A percentile compares a stretch with the other conserved stretches of the same genome.
Evolutionary conservation across 768 basidiomycete species (phyloP).

Genomic region (Gyrodon lividus): DNA sequence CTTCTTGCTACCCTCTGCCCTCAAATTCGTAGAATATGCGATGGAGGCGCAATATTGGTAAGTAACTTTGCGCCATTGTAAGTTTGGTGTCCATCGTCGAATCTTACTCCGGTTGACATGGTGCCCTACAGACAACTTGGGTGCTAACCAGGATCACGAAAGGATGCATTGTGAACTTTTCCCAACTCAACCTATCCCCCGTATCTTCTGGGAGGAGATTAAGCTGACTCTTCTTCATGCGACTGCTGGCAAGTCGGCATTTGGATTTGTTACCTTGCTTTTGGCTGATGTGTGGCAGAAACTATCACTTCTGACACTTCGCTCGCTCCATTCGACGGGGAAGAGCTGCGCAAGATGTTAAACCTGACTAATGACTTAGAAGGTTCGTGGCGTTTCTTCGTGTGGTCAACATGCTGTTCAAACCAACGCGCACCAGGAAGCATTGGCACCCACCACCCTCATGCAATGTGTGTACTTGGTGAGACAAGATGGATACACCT

Average conservation of each 20-base stretch:
- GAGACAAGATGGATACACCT: background rate
- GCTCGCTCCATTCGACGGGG: conserved; percentile 11
- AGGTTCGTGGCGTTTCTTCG: background rate
- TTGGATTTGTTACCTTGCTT: background rate
- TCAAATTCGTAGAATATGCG: conserved; percentile 13
- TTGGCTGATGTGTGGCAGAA: conserved; percentile 6
- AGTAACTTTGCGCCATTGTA: background rate
- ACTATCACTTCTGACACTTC: conserved; percentile 12
- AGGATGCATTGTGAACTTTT: conserved; percentile 9
- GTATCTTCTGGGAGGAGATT: background rate
- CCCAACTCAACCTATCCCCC: background rate
- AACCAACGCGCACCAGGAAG: background rate
- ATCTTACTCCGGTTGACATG: too few relatives aligned
- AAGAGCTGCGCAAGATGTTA: conserved; percentile 3
- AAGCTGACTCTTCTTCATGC: conserved; percentile 2
- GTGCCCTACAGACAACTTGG: background rate
- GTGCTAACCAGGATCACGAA: background rate
- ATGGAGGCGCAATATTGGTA: conserved; percentile 28
- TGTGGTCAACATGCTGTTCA: background rate
- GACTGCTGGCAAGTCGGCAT: background rate
- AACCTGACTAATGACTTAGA: background rate
- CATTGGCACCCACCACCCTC: background rate
- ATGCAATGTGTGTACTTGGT: conserved; percentile 8
- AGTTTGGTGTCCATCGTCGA: background rate
- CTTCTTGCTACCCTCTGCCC: background rate